These are phyloP conservation scores for Pestalotiopsis sp. DNA, from an alignment of 2,329 filamentous ascomycete species.

Conservation along the genomic window DNA sequence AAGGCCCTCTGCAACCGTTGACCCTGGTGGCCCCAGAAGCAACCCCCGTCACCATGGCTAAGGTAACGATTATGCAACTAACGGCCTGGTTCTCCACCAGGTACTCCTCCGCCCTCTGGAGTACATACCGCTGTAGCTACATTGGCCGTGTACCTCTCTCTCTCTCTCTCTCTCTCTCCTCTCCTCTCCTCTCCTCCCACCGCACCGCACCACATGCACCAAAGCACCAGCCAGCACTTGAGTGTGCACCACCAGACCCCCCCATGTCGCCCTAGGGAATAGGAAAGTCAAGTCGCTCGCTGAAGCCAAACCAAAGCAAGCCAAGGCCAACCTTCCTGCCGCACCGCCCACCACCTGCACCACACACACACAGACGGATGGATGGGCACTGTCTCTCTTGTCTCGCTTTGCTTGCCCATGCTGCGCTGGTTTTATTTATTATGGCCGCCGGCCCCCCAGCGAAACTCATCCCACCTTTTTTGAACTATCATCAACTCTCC, in stretches of 20 bases:
- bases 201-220: neutral
- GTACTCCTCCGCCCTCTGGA: constrained; percentile 8
- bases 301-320: neutral
- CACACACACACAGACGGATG: neutral
- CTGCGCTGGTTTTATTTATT: constrained; percentile 7
- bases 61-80: neutral
- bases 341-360: constrained; percentile 10
- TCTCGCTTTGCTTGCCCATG: neutral
- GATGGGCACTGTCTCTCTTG: neutral
- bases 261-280: constrained; percentile 12
- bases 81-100: neutral
- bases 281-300: constrained; percentile 1
- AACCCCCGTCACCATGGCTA: neutral
- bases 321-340: constrained; percentile 4
- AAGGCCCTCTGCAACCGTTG: neutral
- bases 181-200: neutral
- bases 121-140: neutral
- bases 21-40: neutral
- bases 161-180: neutral
- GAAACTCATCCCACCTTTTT: constrained; percentile 30
- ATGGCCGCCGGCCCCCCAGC: constrained; percentile 27
- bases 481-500: constrained; percentile 34
- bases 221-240: neutral
- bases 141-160: neutral
- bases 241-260: neutral